Conservation (phyloP, 495 filamentous ascomycete genomes). For the Neurospora terricola region DNA sequence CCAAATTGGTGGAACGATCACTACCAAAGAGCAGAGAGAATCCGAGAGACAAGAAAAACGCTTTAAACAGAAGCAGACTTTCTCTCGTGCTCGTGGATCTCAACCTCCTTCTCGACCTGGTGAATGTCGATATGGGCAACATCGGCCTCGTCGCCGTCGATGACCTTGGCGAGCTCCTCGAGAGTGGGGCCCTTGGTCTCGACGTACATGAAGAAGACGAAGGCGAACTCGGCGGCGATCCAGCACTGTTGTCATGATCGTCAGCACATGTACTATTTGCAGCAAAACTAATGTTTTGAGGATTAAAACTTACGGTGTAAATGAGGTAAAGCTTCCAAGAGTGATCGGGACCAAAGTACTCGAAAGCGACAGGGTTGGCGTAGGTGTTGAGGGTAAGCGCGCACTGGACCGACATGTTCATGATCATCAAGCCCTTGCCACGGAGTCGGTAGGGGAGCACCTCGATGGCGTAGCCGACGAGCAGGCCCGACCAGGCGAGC, state of each 20-base stretch:
- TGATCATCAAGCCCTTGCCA: conserved; percentile 45
- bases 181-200: conserved; percentile 56
- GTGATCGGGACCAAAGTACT: conserved; percentile 29
- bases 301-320: conserved; percentile 37
- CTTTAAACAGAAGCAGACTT: too few species aligned
- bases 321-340: conserved; percentile 54
- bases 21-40: not conserved
- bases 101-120: conserved; percentile 28
- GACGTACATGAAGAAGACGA: conserved; percentile 57
- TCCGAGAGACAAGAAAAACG: not conserved
- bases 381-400: conserved; percentile 46
- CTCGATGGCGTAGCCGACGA: conserved; percentile 58
- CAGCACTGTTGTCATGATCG: too few species aligned
- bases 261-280: too few species aligned
- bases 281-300: too few species aligned
- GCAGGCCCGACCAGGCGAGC: conserved; percentile 53
- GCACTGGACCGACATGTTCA: conserved; percentile 41
- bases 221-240: conserved; percentile 46
- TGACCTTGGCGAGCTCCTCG: conserved; percentile 54
- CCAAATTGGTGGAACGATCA: too few species aligned
- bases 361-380: conserved; percentile 52
- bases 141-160: conserved; percentile 47
- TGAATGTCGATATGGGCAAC: conserved; percentile 32
- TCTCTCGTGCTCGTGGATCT: conserved; percentile 18
- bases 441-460: conserved; percentile 64